phyloP scores from a whole-genome alignment of 805 yeast genomes.

The Ogataea degrootiae region DNA sequence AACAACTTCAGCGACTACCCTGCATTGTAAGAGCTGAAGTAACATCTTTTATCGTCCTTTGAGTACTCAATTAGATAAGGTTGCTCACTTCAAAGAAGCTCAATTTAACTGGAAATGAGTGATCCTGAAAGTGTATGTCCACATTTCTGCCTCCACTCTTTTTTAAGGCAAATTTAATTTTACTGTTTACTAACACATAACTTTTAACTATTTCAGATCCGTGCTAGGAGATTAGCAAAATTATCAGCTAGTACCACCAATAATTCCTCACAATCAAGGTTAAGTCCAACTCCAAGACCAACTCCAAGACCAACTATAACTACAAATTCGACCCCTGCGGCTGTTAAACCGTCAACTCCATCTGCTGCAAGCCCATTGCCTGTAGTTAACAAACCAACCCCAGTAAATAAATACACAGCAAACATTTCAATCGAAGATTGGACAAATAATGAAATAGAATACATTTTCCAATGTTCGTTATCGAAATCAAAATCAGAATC shows the following conservation, averaged over 20 bases:
- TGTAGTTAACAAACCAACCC: background rate
- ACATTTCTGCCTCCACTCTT: no score
- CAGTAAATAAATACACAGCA: conserved; percentile 7
- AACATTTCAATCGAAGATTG: conserved; percentile 31
- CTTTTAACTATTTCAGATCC: conserved; percentile 19
- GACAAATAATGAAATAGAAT: conserved; percentile 35
- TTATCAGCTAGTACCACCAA: conserved; percentile 24
- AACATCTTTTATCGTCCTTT: no score
- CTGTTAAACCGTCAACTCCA: background rate
- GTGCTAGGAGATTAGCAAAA: conserved; percentile 47
- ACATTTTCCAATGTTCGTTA: conserved; percentile 33
- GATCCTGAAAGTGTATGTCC: no score
- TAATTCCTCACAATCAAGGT: background rate
- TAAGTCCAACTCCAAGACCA: conserved; percentile 1
- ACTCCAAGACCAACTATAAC: conserved; percentile 1
- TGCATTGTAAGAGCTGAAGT: no score
- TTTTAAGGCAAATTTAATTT: no score
- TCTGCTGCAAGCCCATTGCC: background rate
- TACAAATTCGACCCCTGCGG: background rate
- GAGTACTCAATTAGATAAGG: no score
- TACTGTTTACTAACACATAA: no score
- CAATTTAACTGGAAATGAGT: no score
- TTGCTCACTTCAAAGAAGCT: no score
- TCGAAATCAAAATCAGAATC: conserved; percentile 20
- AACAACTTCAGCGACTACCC: no score